Evolutionary conservation across 768 basidiomycete genomes (phyloP), one percentile per base, ranked within the genome.

Genomic region (Agrocybe praecox): DNA sequence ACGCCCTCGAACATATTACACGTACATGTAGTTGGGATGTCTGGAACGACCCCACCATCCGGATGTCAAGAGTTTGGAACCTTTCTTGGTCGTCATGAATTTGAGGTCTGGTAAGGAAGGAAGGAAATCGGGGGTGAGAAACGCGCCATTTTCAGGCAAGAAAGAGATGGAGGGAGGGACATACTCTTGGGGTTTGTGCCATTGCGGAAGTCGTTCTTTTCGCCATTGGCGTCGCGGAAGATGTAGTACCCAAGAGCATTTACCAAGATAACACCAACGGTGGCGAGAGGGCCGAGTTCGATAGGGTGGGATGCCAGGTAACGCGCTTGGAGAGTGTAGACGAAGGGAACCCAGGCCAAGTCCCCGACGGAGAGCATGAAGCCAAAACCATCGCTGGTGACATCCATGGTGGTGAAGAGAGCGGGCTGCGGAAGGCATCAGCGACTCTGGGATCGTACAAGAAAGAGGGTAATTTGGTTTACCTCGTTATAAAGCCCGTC

Each of bases 361-460:
- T 98, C 94, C 42, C 97, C 96, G 46, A 96, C 83, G 5, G 94
- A 75, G 24, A 99, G 88, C 97, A 99, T 99, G 81, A 95, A 98
- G 7, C 97, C 97, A 66, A 98, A 98, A 11, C 97, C 97, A 65
- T 99, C 97, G 11, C 91, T 92, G 2, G 89, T 96, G 67, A 99
- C 96, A 67, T 99, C 97, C 92, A 99, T 99, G 3, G 90, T 94
- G 1, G 93, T 96, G 55, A 98, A 80, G 61, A 99, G 81, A 10
- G 92, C 89, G 1, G 91, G 83, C 93, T 97, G 62, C 12, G 46
- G 43, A 29, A 22, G 22, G 24, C 14, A 57, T 42, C 24, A 47
- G 45, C 43, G 26, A 29, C 26, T 29, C 26, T 29, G 26, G 5
- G 26, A 47, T 19, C 24, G 26, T 53, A 43, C 22, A 46, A 42